phyloP scores from a whole-genome alignment of 2,329 filamentous ascomycete species.

The Xylariales sp. region DNA sequence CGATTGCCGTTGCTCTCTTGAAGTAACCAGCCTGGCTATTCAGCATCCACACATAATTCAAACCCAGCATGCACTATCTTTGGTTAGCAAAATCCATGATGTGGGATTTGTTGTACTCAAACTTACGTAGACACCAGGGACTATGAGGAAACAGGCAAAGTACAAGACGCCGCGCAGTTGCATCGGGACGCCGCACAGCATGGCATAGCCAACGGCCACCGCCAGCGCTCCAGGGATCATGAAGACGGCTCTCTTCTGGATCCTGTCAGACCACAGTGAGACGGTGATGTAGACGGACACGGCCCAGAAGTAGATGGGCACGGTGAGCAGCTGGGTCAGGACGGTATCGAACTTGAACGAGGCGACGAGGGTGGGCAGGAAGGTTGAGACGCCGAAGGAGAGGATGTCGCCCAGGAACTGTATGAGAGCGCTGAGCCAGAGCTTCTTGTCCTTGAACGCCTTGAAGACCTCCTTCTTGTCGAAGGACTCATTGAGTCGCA shows the following conservation, averaged over 20 bases:
- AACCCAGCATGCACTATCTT: conserved; percentile 13
- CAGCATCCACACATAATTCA: conserved; percentile 13
- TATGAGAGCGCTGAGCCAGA: conserved; percentile 7
- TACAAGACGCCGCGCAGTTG: conserved; percentile 3
- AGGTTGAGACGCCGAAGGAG: conserved; percentile 6
- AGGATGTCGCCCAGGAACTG: conserved; percentile 7
- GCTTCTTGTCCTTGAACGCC: conserved; percentile 11
- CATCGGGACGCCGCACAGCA: conserved; percentile 7
- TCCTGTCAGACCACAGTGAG: conserved; percentile 7
- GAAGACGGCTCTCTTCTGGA: conserved; percentile 9
- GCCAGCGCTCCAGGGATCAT: conserved; percentile 7
- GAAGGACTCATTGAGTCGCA: conserved; percentile 8
- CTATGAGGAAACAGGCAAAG: conserved; percentile 13
- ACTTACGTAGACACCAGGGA: no score
- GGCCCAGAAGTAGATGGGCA: conserved; percentile 9
- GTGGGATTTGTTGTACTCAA: no score
- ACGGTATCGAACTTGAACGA: conserved; percentile 7
- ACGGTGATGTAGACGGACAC: conserved; percentile 6
- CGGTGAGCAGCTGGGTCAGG: conserved; percentile 7
- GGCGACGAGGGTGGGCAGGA: conserved; percentile 7
- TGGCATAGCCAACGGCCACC: conserved; percentile 7
- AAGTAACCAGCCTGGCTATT: conserved; percentile 14
- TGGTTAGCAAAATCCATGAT: no score
- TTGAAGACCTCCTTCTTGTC: conserved; percentile 10
- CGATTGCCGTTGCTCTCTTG: conserved; percentile 13